Evolutionary conservation across 345 rosid genomes (phyloP).

Genomic region (Sapria himalayana): DNA sequence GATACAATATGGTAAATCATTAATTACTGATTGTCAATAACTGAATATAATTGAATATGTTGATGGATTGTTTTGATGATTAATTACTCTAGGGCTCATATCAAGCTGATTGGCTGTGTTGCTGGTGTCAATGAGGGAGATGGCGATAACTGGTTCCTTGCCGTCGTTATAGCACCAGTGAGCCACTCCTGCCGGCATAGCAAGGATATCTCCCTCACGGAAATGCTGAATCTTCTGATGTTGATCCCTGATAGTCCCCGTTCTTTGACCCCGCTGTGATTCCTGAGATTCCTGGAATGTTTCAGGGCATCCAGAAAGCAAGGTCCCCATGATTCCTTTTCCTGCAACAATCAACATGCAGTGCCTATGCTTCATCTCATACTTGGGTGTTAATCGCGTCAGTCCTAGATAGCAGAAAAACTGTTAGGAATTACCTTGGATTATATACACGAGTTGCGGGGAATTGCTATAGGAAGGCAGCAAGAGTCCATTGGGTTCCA

Average conservation of each 20-base stretch:
- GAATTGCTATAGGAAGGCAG: slow-evolving; percentile 26
- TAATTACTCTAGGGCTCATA: slow-evolving; percentile 32
- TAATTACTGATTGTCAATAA: neutral
- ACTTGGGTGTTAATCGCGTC: too few species aligned
- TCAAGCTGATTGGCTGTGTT: slow-evolving; percentile 51
- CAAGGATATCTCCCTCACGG: slow-evolving; percentile 27
- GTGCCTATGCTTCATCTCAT: neutral
- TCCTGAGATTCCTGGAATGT: slow-evolving; percentile 34
- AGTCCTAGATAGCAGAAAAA: too few species aligned
- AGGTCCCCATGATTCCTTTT: slow-evolving; percentile 19
- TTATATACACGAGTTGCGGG: slow-evolving; percentile 27
- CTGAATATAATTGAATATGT: neutral
- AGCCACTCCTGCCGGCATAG: slow-evolving; percentile 30
- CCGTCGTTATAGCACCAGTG: slow-evolving; percentile 46
- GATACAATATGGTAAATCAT: neutral
- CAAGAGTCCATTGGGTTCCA: slow-evolving; percentile 31
- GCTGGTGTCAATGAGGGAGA: slow-evolving; percentile 16
- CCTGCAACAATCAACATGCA: slow-evolving; percentile 13
- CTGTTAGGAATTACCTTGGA: slow-evolving; percentile 23
- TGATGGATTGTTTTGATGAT: neutral
- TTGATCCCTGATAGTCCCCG: slow-evolving; percentile 17
- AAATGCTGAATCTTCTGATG: slow-evolving; percentile 36
- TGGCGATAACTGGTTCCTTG: slow-evolving; percentile 18
- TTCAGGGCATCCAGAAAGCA: slow-evolving; percentile 50
- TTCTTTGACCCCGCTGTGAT: slow-evolving; percentile 10